These are phyloP conservation scores for Candida michaelii DNA, from an alignment of 805 yeast genomes.

Conservation along the genomic window DNA sequence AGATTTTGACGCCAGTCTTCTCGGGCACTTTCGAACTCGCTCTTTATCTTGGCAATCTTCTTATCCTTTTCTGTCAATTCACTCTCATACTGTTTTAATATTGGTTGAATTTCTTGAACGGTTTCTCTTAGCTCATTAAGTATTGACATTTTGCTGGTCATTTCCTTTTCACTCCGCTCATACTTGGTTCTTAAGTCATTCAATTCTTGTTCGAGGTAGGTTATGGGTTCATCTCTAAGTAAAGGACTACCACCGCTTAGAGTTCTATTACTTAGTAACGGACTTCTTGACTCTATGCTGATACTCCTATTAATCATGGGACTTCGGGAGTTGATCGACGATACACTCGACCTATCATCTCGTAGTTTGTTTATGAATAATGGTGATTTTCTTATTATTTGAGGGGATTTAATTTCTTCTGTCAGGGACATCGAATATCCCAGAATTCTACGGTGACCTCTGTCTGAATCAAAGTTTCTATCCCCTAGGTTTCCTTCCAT, in stretches of 20 bases:
- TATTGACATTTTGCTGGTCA: slow-evolving; percentile 45
- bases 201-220: slow-evolving; percentile 15
- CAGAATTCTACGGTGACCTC: neutral
- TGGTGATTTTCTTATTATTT: neutral
- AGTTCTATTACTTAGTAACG: neutral
- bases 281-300: slow-evolving; percentile 8
- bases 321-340: slow-evolving; percentile 10
- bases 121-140: slow-evolving; percentile 49
- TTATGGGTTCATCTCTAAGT: neutral
- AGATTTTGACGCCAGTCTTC: slow-evolving; percentile 60
- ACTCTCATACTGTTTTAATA: slow-evolving; percentile 46
- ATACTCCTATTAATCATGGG: neutral
- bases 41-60: slow-evolving; percentile 45
- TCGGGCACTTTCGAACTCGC: slow-evolving; percentile 51
- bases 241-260: neutral
- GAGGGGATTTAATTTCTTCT: too few species aligned
- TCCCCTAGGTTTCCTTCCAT: too few species aligned
- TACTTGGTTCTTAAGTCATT: slow-evolving; percentile 22
- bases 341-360: slow-evolving; percentile 10
- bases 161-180: slow-evolving; percentile 25
- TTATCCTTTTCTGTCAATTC: slow-evolving; percentile 46
- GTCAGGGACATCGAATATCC: too few species aligned
- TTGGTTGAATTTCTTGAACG: slow-evolving; percentile 49
- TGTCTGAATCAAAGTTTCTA: too few species aligned
- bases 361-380: slow-evolving; percentile 2